Percentiles rank a stretch among this genome's conserved stretches.
phyloP scores from a whole-genome alignment of 768 basidiomycete species.

The Amylocystis lapponica region DNA sequence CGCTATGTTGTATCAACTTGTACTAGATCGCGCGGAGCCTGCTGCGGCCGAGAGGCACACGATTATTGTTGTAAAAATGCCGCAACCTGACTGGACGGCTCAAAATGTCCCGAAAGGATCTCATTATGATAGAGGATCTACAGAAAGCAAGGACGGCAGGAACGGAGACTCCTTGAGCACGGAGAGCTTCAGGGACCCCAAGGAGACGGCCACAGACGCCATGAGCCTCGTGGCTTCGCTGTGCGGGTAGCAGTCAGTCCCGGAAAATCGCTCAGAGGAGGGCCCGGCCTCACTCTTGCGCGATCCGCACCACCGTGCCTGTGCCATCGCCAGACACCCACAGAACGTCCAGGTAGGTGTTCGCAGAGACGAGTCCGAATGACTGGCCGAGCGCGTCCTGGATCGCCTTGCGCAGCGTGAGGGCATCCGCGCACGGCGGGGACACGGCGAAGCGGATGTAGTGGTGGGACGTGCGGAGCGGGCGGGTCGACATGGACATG shows the following conservation, averaged over 20 bases:
- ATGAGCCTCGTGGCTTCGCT: slow-evolving; percentile 27
- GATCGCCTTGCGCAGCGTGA: slow-evolving; percentile 47
- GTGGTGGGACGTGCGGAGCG: slow-evolving; percentile 25
- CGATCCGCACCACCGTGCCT: slow-evolving; percentile 37
- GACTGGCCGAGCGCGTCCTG: slow-evolving; percentile 49
- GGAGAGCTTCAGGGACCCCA: slow-evolving; percentile 17
- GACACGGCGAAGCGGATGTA: slow-evolving; percentile 42
- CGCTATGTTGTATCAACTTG: too few relatives aligned
- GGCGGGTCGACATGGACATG: neutral
- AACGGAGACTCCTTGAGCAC: slow-evolving; percentile 25
- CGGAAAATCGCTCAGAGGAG: too few relatives aligned
- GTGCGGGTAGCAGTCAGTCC: neutral
- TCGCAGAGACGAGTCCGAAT: slow-evolving; percentile 49
- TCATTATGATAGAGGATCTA: neutral
- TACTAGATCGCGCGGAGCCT: too few relatives aligned
- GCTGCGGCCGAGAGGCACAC: neutral
- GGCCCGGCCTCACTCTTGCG: slow-evolving; percentile 29
- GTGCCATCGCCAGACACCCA: slow-evolving; percentile 40
- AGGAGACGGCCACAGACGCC: slow-evolving; percentile 22
- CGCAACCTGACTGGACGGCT: neutral
- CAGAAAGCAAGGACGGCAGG: slow-evolving; percentile 23
- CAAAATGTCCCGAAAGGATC: neutral
- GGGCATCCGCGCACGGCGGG: slow-evolving; percentile 34
- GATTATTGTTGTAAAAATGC: neutral
- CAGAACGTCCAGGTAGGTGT: slow-evolving; percentile 53